Conservation (phyloP, 2,329 filamentous ascomycete species). For the Chaetothyriales sp. region DNA sequence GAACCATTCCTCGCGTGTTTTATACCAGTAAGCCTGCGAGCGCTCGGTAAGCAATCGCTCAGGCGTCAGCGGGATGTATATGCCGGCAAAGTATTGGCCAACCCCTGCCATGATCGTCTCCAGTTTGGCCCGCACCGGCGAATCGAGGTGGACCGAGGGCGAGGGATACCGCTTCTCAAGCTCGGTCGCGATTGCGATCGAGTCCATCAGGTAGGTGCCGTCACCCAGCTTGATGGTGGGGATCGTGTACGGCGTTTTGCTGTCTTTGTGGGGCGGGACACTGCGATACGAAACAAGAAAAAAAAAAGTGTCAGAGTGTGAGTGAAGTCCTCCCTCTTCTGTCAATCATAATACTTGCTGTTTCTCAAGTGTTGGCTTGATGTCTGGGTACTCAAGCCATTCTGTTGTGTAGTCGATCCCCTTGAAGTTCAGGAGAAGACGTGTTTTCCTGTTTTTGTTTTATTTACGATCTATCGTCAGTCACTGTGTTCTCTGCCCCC, state of each 20-base stretch:
- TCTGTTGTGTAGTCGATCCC: not conserved
- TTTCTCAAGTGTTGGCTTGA: not conserved
- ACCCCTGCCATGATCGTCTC: too few relatives aligned
- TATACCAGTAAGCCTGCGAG: slow-evolving; percentile 41
- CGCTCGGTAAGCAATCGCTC: slow-evolving; percentile 35
- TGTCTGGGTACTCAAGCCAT: slow-evolving; percentile 2
- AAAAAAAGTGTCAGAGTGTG: too few relatives aligned
- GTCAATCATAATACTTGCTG: slow-evolving; percentile 2
- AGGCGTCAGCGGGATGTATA: slow-evolving; percentile 37
- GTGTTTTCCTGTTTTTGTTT: too few relatives aligned
- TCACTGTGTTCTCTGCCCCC: too few relatives aligned
- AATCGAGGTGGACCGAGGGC: not conserved
- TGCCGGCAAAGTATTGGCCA: not conserved
- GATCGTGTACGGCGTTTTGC: slow-evolving; percentile 1
- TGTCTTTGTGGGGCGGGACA: not conserved
- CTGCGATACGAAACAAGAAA: too few relatives aligned
- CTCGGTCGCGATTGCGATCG: not conserved
- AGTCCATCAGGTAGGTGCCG: slow-evolving; percentile 4
- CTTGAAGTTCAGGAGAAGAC: slow-evolving; percentile 2
- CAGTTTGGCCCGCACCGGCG: too few relatives aligned
- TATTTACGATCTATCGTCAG: too few relatives aligned
- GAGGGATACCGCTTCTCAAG: slow-evolving; percentile 1
- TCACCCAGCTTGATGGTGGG: slow-evolving; percentile 1
- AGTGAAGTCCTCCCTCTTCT: too few relatives aligned
- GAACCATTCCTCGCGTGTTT: slow-evolving; percentile 33